Evolutionary conservation across 495 filamentous ascomycete genomes (phyloP), one percentile per base, ranked within the genome.

Genomic region (Neurospora tetrasperma): DNA sequence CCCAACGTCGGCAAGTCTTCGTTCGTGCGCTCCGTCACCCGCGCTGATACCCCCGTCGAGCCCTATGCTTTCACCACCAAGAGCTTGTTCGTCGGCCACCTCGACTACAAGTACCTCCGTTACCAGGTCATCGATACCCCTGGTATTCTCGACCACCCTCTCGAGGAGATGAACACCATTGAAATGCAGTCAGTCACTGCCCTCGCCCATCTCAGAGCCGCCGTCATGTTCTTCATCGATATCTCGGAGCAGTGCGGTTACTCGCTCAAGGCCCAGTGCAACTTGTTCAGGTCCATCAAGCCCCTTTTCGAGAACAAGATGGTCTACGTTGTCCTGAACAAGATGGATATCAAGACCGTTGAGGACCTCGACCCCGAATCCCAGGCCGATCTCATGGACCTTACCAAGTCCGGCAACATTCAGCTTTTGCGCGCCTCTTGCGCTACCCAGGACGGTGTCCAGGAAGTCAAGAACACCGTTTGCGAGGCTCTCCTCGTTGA

Each of bases 101-200:
- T 98, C 78, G 96, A 99, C 85, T 99, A 98, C 87, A 97, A 97
- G 81, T 98, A 97, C 84, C 76, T 80, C 89, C 77, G 78, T 6
- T 80, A 79, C 59, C 76, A 96, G 93, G 82, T 93, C 88, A 88
- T 97, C 88, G 75, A 87, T 76, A 88, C 86, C 35, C 95, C 95
- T 14, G 96, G 96, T 82, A 97, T 99, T 80, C 86, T 98, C 72
- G 96, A 99, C 79, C 96, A 99, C 80, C 96, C 96, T 16, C 87
- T 99, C 11, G 96, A 98, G 83, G 96, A 99, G 84, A 99, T 99
- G 96, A 99, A 98, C 84, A 98, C 96, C 11, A 99, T 99, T 80
- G 96, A 99, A 82, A 98, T 98, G 94, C 96, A 86, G 77, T 94
- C 91, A 18, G 98, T 99, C 74, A 98, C 95, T 14, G 96, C 96